Evolutionary conservation across 2,329 filamentous ascomycete species (phyloP).

Genomic region (Magnaporthales sp.): DNA sequence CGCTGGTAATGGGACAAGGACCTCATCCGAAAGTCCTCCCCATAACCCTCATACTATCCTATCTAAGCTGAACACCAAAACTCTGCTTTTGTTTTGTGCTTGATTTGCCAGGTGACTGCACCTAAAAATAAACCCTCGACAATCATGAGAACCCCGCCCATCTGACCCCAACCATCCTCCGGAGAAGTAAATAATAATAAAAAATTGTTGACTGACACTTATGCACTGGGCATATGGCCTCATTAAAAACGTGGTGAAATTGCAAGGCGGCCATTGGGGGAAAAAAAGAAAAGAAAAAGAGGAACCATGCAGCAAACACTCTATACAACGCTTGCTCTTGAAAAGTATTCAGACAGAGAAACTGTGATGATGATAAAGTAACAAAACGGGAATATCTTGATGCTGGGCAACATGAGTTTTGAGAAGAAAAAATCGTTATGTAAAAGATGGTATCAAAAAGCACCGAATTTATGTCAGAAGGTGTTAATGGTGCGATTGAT

Average conservation of each 20-base stretch:
- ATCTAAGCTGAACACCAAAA: background rate
- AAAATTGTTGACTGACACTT: background rate
- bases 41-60: background rate
- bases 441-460: background rate
- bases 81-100: background rate
- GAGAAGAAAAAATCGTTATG: background rate
- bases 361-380: constrained; percentile 3
- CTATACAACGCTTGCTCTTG: constrained; percentile 7
- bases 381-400: background rate
- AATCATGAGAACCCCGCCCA: background rate
- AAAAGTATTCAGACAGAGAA: background rate
- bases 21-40: background rate
- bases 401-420: background rate
- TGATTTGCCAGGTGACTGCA: background rate
- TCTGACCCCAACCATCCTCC: background rate
- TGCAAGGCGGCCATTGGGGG: background rate
- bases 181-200: background rate
- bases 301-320: background rate
- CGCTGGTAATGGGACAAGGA: background rate
- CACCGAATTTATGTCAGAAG: background rate
- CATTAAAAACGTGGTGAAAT: background rate
- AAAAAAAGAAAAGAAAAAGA: background rate
- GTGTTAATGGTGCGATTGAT: background rate
- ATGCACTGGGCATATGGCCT: constrained; percentile 1
- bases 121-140: background rate